A percentile compares a stretch with the other conserved stretches of the same genome.
Evolutionary conservation across 768 basidiomycete species (phyloP).

Genomic region (Calocera viscosa): DNA sequence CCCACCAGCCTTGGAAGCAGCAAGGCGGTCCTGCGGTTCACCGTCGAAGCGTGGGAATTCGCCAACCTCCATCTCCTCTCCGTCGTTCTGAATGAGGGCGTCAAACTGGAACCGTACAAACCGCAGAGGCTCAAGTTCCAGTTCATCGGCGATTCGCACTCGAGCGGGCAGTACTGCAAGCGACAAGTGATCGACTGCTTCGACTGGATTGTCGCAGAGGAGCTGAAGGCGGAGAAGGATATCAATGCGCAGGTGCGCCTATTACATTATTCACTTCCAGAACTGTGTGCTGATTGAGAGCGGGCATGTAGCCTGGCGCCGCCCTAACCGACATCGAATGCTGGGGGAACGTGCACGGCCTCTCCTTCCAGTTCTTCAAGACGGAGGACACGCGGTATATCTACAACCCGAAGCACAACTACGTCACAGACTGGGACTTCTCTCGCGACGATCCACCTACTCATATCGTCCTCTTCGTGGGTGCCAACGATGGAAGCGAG

Average conservation of each 20-base stretch:
- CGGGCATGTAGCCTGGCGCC: background rate
- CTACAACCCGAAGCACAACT: constrained; percentile 45
- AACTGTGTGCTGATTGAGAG: background rate
- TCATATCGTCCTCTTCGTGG: constrained; percentile 46
- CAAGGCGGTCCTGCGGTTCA: background rate
- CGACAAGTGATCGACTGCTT: constrained; percentile 2
- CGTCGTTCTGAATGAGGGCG: background rate
- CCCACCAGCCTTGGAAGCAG: background rate
- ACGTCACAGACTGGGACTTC: constrained; percentile 49
- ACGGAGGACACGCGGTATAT: constrained; percentile 47
- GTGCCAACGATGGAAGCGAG: constrained; percentile 40
- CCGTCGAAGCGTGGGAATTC: constrained; percentile 2
- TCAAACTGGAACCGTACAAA: background rate
- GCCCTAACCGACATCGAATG: constrained; percentile 3
- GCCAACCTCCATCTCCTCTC: background rate
- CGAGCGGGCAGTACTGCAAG: constrained; percentile 2
- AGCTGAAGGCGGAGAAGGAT: constrained; percentile 5
- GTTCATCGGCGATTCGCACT: constrained; percentile 2
- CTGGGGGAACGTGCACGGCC: constrained; percentile 6
- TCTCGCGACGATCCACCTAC: constrained; percentile 37
- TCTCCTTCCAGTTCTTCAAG: constrained; percentile 22
- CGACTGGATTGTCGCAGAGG: constrained; percentile 6
- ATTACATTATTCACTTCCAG: background rate
- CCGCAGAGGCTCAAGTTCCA: constrained; percentile 3
- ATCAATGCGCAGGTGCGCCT: background rate